These are phyloP conservation scores for Geoglossum cookeanum DNA, from an alignment of 2,329 filamentous ascomycete species.

Conservation along the genomic window DNA sequence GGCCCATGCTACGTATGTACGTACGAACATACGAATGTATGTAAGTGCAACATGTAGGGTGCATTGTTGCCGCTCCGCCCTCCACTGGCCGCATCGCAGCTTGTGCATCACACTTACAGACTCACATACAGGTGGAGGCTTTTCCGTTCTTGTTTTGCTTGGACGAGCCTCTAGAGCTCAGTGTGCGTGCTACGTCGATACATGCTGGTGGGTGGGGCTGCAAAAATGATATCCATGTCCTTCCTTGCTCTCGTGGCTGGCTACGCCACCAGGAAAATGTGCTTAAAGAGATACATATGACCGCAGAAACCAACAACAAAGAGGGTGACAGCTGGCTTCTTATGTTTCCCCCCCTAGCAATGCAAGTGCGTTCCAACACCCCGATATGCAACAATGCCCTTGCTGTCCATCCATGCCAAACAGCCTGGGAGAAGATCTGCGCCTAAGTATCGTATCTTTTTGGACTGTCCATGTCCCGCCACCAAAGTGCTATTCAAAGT, in stretches of 20 bases:
- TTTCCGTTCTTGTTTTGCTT: too few species aligned
- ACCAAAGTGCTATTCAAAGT: background rate
- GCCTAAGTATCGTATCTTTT: background rate
- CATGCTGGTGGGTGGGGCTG: background rate
- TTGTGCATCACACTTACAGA: too few species aligned
- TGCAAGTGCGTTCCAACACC: constrained; percentile 2
- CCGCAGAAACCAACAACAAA: background rate
- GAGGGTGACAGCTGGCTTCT: background rate
- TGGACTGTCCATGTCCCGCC: background rate
- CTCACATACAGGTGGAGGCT: too few species aligned
- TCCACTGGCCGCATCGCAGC: too few species aligned
- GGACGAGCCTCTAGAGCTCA: too few species aligned
- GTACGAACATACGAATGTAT: too few species aligned
- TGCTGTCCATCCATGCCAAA: background rate
- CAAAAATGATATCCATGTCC: background rate
- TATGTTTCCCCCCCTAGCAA: background rate
- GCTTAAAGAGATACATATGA: background rate
- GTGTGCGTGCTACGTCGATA: background rate
- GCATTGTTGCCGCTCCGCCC: too few species aligned
- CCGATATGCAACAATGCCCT: background rate
- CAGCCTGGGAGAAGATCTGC: background rate
- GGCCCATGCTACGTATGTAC: too few species aligned
- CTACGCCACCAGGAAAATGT: background rate
- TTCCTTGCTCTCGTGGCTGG: background rate
- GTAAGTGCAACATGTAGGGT: too few species aligned